These are phyloP conservation scores for Aureobasidium sp. DNA, from an alignment of 2,329 filamentous ascomycete species.

Conservation along the genomic window DNA sequence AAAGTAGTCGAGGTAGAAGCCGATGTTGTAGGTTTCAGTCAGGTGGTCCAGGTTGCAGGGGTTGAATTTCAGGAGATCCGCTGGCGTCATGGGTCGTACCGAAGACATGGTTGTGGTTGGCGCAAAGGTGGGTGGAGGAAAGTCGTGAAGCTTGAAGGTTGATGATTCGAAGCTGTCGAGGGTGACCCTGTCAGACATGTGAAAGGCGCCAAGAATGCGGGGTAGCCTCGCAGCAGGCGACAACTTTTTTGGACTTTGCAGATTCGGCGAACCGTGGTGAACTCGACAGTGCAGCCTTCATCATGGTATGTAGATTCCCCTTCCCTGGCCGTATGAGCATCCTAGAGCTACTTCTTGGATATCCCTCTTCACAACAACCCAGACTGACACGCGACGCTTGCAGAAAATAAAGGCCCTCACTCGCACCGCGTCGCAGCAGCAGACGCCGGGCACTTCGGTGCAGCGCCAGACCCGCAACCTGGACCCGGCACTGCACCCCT, in stretches of 20 bases:
- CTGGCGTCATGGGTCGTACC: slow-evolving; percentile 74
- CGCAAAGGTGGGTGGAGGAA: background rate
- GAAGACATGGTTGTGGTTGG: slow-evolving; percentile 55
- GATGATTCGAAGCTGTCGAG: too few species aligned
- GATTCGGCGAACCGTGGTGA: background rate
- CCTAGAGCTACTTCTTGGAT: too few species aligned
- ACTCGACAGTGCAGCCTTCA: background rate
- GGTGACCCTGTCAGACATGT: slow-evolving; percentile 1
- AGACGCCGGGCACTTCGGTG: slow-evolving; percentile 58
- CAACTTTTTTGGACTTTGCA: slow-evolving; percentile 5
- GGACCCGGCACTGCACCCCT: slow-evolving; percentile 79
- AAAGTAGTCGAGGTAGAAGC: slow-evolving; percentile 93
- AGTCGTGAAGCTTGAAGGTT: background rate
- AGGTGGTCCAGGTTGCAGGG: slow-evolving; percentile 91
- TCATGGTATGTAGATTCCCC: background rate
- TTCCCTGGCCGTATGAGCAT: background rate
- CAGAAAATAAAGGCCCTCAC: slow-evolving; percentile 59
- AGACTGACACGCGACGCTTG: background rate
- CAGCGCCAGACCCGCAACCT: slow-evolving; percentile 60
- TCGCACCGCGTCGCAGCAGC: slow-evolving; percentile 54
- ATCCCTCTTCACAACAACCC: background rate
- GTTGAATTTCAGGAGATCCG: slow-evolving; percentile 82
- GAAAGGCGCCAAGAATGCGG: slow-evolving; percentile 1
- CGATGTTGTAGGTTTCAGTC: slow-evolving; percentile 95
- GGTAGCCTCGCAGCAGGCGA: background rate